Base-by-base conservation (phyloP, 192 early-diverging fungal genomes). In the Thoreauomyces humboldtii region DNA sequence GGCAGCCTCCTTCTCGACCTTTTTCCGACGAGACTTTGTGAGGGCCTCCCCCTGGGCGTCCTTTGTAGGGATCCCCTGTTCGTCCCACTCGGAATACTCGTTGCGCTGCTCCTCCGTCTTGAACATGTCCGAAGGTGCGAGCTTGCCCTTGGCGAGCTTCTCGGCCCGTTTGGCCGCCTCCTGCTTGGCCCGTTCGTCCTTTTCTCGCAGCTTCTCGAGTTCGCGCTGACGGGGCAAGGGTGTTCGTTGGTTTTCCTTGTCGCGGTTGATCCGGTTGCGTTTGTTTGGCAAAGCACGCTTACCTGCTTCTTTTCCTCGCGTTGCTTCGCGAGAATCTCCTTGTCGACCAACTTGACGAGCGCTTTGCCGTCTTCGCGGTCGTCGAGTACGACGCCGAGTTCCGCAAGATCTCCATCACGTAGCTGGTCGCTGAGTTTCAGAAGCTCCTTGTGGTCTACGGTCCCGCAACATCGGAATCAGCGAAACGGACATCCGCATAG, bases 301-400 rank as follows among this genome's bases (percentile, higher is more conserved):
- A 59, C 68, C 50, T 46, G 63, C 11, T 61, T 52, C 70, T 85
- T 85, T 47, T 85, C 83, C 50, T 82, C 73, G 15, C 81, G 50
- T 59, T 82, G 76, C 44, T 60, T 50, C 29, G 73, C 25, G 35
- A 85, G 51, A 5, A 60, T 64, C 33, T 75, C 78, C 33, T 55
- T 84, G 61, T 91, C 88, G 12, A 91, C 88, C 59, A 97, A 76
- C 74, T 96, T 98, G 72, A 96, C 88, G 63, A 97, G 78, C 0
- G 96, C 94, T 56, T 83, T 88, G 28, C 94, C 94, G 71, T 92
- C 93, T 69, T 94, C 96, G 59, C 92, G 90, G 76, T 98, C 96
- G 67, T 96, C 96, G 58, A 98, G 78, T 1, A 87, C 81, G 12
- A 98, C 89, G 25, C 92, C 92, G n/a, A 96, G 75, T 41, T 91